Conservation (phyloP, 192 early-diverging fungal species). For the Coemansia sp. region DNA sequence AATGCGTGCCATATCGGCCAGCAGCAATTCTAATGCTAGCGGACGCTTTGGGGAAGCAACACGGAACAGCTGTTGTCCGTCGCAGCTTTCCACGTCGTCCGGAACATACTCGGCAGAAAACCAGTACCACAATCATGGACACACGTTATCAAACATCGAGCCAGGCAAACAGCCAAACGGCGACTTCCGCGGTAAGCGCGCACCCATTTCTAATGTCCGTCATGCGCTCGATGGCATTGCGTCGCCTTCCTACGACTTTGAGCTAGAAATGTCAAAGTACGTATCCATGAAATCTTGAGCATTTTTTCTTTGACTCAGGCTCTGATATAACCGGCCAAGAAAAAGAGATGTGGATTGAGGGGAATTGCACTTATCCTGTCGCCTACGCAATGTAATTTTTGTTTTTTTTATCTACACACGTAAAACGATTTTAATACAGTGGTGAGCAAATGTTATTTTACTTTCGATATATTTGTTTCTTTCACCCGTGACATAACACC, state of each 20-base stretch:
- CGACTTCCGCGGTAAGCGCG: neutral
- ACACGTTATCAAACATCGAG: neutral
- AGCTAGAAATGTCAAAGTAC: slow-evolving; percentile 33
- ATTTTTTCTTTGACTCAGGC: neutral
- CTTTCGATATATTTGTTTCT: too few relatives aligned
- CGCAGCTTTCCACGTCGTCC: slow-evolving; percentile 14
- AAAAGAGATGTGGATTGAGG: too few relatives aligned
- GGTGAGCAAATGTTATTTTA: too few relatives aligned
- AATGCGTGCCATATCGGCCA: neutral
- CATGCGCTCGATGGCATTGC: slow-evolving; percentile 12
- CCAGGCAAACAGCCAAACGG: neutral
- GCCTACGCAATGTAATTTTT: neutral
- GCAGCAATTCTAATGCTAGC: neutral
- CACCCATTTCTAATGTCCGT: slow-evolving; percentile 1
- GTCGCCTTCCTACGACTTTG: slow-evolving; percentile 21
- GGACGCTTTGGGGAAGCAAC: slow-evolving; percentile 8
- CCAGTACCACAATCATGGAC: neutral
- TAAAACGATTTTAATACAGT: too few relatives aligned
- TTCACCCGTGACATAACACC: too few relatives aligned
- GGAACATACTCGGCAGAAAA: slow-evolving; percentile 2
- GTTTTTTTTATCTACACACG: too few relatives aligned
- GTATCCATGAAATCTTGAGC: slow-evolving; percentile 23
- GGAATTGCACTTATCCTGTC: too few relatives aligned
- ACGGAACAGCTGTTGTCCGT: slow-evolving; percentile 12
- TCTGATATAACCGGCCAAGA: neutral